These are phyloP conservation scores for Talaromyces wortmannii DNA, from an alignment of 495 filamentous ascomycete genomes.

Conservation along the genomic window DNA sequence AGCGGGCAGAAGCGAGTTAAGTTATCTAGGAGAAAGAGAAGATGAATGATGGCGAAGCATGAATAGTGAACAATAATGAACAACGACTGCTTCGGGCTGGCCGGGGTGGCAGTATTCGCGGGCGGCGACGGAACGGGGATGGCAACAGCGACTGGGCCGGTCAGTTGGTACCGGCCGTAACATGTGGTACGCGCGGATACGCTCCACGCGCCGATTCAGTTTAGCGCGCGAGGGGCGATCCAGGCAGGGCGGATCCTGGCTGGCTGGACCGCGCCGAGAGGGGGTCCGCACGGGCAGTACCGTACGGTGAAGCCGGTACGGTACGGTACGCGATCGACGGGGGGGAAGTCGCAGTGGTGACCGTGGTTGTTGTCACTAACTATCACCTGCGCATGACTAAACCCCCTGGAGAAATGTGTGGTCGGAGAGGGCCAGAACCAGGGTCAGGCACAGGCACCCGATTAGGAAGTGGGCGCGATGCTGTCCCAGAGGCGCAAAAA, in stretches of 20 bases:
- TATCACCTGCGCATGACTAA: no score
- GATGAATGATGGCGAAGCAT: not conserved
- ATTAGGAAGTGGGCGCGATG: no score
- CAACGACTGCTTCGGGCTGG: not conserved
- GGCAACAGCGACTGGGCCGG: not conserved
- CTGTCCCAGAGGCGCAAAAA: not conserved
- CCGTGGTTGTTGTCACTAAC: no score
- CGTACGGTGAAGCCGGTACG: not conserved
- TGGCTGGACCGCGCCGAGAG: not conserved
- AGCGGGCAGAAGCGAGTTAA: not conserved
- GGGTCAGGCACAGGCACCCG: not conserved
- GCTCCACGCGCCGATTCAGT: not conserved
- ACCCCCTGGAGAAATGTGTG: not conserved
- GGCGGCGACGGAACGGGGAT: not conserved
- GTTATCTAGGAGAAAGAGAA: not conserved
- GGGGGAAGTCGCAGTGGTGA: no score
- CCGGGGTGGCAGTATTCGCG: conserved; percentile 3
- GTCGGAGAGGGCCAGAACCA: not conserved
- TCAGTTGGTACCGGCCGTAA: no score
- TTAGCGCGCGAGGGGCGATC: not conserved
- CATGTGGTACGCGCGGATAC: not conserved
- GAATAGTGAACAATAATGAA: not conserved
- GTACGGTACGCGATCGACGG: not conserved
- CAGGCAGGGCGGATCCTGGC: not conserved
- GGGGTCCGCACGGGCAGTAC: not conserved